Evolutionary conservation across 139 green algal genomes (phyloP), one percentile per base, ranked within the genome.

Genomic region (Penium margaritaceum): DNA sequence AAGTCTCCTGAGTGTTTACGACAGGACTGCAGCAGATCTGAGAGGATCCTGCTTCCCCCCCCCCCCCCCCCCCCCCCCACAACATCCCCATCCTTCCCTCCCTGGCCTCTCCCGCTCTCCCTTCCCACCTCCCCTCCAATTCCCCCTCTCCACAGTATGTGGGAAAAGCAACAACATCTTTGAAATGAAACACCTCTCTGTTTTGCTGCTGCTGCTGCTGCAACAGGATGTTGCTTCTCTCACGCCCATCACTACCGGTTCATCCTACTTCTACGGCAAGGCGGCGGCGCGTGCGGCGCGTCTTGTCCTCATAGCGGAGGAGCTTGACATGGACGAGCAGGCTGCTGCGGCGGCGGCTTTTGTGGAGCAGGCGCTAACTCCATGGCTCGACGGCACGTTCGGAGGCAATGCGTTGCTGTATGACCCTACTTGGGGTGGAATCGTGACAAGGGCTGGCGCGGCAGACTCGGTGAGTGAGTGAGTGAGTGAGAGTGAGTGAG

Each of bases 241-340:
- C 32, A 41, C 57, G 21, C 74, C 36, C 33, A 44, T 39, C 32
- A 76, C 53, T 57, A 33, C 9, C 35, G 46, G 37, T 4, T 73
- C 30, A 12, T 66, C 73, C 37, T 86, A 84, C 69, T 86, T 70
- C 61, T 68, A 67, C 46, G 46, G 63, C 24, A 76, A 53, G 33
- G 65, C 85, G 30, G 27, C 79, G 19, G 73, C 79, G 2, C 43
- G 75, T 21, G 60, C 79, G 1, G 79, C 67, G 3, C 78, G 75
- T 4, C 67, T 86, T 61, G 69, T 63, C 30, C 33, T 86, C 0
- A 84, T 86, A 1, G 82, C 82, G 0, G 75, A 86, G 27, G 62
- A 84, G 67, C 44, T 86, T 41, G 53, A 33, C 0, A 27, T 54
- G 21, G 5, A 36, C 0, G 68, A 29, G 12, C 24, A n/a, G 15